Conservation (phyloP, 345 rosid species). For the Tarenaya hassleriana region DNA sequence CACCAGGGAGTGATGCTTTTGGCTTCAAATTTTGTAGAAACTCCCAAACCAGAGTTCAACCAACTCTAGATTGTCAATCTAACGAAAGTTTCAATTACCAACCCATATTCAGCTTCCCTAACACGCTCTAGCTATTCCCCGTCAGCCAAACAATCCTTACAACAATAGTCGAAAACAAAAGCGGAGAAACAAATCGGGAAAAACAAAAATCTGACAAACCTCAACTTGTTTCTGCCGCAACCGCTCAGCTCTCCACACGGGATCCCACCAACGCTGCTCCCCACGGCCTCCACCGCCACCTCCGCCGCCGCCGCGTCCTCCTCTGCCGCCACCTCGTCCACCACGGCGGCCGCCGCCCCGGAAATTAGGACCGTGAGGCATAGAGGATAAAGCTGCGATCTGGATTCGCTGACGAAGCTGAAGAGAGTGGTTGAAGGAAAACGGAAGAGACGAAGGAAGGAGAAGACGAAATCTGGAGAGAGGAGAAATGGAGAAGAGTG, state of each 20-base stretch:
- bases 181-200: background rate
- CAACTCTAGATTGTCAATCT: background rate
- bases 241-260: constrained; percentile 96
- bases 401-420: constrained; percentile 18
- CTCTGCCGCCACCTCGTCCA: constrained; percentile 37
- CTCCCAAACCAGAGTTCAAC: background rate
- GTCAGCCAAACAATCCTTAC: background rate
- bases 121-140: background rate
- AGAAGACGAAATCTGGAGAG: constrained; percentile 17
- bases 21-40: too few relatives aligned
- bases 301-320: constrained; percentile 41
- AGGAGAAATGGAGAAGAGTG: constrained; percentile 5
- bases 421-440: constrained; percentile 11
- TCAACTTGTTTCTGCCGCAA: constrained; percentile 66
- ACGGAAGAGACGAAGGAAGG: constrained; percentile 16
- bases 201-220: constrained; percentile 31
- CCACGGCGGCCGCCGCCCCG: constrained; percentile 34
- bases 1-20: too few relatives aligned
- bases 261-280: constrained; percentile 99
- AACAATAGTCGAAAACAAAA: constrained; percentile 1
- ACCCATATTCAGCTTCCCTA: background rate
- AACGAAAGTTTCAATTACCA: background rate
- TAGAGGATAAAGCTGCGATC: constrained; percentile 22
- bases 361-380: constrained; percentile 61
- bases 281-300: constrained; percentile 59